Evolutionary conservation across 257 asterid species (phyloP).

Genomic region (Apocynum venetum): DNA sequence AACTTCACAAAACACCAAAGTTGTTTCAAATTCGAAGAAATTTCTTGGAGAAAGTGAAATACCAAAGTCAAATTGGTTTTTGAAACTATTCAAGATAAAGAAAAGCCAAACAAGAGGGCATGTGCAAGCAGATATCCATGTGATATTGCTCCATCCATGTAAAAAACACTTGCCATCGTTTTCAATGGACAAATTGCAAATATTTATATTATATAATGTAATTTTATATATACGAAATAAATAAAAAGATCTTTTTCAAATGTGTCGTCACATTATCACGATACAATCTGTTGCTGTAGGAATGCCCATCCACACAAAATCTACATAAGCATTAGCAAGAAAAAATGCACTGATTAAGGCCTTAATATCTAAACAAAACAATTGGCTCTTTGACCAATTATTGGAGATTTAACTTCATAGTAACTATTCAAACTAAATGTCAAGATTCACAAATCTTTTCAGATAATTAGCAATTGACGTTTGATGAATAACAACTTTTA

Average conservation of each 20-base stretch:
- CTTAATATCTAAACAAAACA: too few species aligned
- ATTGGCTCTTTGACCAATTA: too few species aligned
- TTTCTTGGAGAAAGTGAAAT: not conserved
- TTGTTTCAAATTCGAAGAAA: not conserved
- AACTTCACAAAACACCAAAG: not conserved
- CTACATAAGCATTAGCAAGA: too few species aligned
- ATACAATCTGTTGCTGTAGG: not conserved
- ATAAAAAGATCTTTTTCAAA: not conserved
- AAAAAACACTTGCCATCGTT: not conserved
- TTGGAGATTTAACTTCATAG: too few species aligned
- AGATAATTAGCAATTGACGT: too few species aligned
- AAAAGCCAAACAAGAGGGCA: constrained; percentile 9
- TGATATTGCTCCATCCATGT: not conserved
- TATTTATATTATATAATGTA: too few species aligned
- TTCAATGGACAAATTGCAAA: not conserved
- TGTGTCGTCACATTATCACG: not conserved
- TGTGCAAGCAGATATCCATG: constrained; percentile 2
- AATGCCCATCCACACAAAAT: not conserved
- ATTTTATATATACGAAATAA: not conserved
- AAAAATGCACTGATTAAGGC: too few species aligned
- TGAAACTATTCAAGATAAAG: not conserved
- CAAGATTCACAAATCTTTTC: too few species aligned
- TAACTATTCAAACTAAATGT: too few species aligned
- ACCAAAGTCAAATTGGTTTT: not conserved
- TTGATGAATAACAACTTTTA: too few species aligned